Evolutionary conservation across 2,329 filamentous ascomycete species (phyloP).

Genomic region (Aspergillus floridensis): DNA sequence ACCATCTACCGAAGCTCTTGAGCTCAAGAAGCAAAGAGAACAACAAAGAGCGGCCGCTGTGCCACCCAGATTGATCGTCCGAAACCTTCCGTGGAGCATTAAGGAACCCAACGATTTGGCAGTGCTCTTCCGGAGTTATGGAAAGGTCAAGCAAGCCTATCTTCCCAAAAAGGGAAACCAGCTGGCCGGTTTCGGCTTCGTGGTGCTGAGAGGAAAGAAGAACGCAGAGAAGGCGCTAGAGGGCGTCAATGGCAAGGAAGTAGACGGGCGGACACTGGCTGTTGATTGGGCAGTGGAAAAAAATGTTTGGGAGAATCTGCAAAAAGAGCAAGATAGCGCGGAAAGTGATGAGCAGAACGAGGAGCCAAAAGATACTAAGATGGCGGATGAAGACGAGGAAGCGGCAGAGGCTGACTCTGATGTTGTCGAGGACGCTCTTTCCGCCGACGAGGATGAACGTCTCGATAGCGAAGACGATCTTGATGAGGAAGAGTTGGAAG

Average conservation of each 20-base stretch:
- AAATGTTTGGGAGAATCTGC: slow-evolving; percentile 71
- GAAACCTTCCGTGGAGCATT: slow-evolving; percentile 94
- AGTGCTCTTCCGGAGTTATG: slow-evolving; percentile 78
- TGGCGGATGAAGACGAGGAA: slow-evolving; percentile 55
- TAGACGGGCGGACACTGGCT: slow-evolving; percentile 83
- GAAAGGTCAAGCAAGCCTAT: slow-evolving; percentile 84
- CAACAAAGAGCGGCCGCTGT: slow-evolving; percentile 60
- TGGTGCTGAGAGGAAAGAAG: slow-evolving; percentile 80
- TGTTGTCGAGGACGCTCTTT: slow-evolving; percentile 1
- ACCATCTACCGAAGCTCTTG: slow-evolving; percentile 35
- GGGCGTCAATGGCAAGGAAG: slow-evolving; percentile 80
- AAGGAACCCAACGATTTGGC: slow-evolving; percentile 79
- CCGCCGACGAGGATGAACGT: slow-evolving; percentile 34
- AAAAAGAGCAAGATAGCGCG: slow-evolving; percentile 43
- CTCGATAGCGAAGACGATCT: slow-evolving; percentile 37
- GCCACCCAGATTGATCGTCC: slow-evolving; percentile 76
- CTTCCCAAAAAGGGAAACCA: slow-evolving; percentile 72
- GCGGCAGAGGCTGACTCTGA: slow-evolving; percentile 35
- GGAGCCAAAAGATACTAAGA: slow-evolving; percentile 54
- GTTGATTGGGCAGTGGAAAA: slow-evolving; percentile 98
- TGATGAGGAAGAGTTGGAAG: slow-evolving; percentile 29
- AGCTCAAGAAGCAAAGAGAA: slow-evolving; percentile 48
- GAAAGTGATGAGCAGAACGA: slow-evolving; percentile 25
- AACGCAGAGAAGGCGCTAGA: slow-evolving; percentile 89
- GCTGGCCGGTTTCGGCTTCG: slow-evolving; percentile 87